Base-by-base conservation (phyloP, 2,329 filamentous ascomycete species). In the Didymella glomerata region DNA sequence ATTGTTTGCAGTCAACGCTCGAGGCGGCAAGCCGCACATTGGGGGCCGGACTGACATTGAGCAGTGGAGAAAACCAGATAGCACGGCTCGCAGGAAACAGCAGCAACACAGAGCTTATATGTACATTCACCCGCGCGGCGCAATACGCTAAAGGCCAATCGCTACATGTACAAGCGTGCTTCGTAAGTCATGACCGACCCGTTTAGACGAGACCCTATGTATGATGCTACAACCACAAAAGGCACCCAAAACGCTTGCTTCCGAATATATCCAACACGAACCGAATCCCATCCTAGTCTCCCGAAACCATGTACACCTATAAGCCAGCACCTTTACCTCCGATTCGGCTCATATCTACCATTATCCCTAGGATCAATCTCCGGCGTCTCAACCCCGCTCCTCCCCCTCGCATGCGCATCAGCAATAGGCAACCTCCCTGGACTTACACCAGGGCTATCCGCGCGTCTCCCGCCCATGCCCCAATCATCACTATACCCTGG, bases 401-500 rank as follows among this genome's bases (percentile, higher is more conserved):
- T 28, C 0, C n/a, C 24, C 4, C 45, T 11, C 7, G 32, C 14
- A 9, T 58, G 55, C 1, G 55, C 55, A 2, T 58, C 55, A 0
- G 55, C 55, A 6, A 58, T 58, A 0, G 55, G 55, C 28, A 58
- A n/a, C 1, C 48, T 13, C 1, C 56, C 14, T 0, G 56, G 56
- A 24, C 45, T 50, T 1, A 27, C 40, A 18, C 50, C 56, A 0
- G 56, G 56, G 8, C 56, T 59, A 4, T 50, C 56, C 1, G 18
- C 50, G 14, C 56, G 16, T 2, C 24, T 8, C 0, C 30, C 50
- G 5, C 14, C 28, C 28, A 48, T 32, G 7, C 55, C 55, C 55
- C 50, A 59, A 1, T 49, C 53, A 18, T 68, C 62, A 18, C 45
- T 49, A 55, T 73, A 71, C 1, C 45, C 48, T 1, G 63, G 63